Evolutionary conservation across 2,329 filamentous ascomycete genomes (phyloP), one percentile per base, ranked within the genome.

Genomic region (Pseudogymnoascus sp.): DNA sequence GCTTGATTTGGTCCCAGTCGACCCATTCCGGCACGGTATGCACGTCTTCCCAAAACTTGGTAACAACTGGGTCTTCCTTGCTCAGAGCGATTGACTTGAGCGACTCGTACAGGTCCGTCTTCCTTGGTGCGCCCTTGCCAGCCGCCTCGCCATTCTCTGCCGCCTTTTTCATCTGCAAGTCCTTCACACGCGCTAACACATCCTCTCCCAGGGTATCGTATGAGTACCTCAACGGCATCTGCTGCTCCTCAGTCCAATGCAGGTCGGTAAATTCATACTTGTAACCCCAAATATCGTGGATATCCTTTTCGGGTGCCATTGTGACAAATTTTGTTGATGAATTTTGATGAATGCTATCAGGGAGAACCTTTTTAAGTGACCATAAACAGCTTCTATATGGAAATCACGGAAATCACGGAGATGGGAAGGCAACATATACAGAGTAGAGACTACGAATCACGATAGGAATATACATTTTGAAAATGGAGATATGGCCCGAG

Each of bases 151-250:
- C 43, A 50, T 50, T 50, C 43, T 50, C 43, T 6, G 25, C 43
- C 43, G 43, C 43, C n/a, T 50, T 50, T 50, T 18, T 50, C 43
- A 50, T 50, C 43, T 50, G 43, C 25, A 50, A 11, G 14, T 28
- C 25, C 22, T 50, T 50, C 16, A 50, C 43, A 30, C 25, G 43
- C 43, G 8, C 22, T 50, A 50, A 30, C 43, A 50, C 87, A 62
- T 87, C 79, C 63, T 88, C 83, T 37, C 79, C 86, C 2, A 90
- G 75, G 8, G 77, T 78, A 70, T 92, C 88, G 69, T 88, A 91
- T 1, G 81, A 81, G 61, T 82, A 79, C 57, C 84, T 85, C 64
- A 87, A 70, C 1, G 81, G 81, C 47, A 79, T 72, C 25, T 85
- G 74, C 68, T 88, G 76, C 59, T 85, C 79, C 7, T 76, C 73